Conservation (phyloP, 768 basidiomycete species). For the Austroboletus eburneus region DNA sequence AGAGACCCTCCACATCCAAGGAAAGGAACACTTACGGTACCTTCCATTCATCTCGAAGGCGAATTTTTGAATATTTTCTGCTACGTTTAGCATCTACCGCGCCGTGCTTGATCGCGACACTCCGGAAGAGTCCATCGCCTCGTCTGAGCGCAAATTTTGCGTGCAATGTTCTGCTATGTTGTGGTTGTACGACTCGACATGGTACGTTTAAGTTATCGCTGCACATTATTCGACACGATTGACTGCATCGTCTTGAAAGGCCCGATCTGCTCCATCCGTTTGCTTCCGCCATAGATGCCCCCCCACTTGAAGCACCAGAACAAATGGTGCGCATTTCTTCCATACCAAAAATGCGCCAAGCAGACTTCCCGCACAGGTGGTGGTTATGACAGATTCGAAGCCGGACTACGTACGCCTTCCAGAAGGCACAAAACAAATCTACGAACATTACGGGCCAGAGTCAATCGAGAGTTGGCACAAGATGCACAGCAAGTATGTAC, state of each 20-base stretch:
- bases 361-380: slow-evolving; percentile 32
- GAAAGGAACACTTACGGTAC: slow-evolving; percentile 53
- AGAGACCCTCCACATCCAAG: slow-evolving; percentile 46
- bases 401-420: slow-evolving; percentile 61
- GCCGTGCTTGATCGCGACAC: slow-evolving; percentile 58
- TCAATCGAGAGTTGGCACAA: slow-evolving; percentile 62
- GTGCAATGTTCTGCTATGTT: slow-evolving; percentile 61
- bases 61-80: too few species aligned
- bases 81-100: slow-evolving; percentile 59
- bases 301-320: slow-evolving; percentile 48
- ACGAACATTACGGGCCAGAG: slow-evolving; percentile 39
- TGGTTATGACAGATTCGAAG: slow-evolving; percentile 45
- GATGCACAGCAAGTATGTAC: slow-evolving; percentile 41
- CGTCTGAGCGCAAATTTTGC: slow-evolving; percentile 63
- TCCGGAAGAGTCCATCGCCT: slow-evolving; percentile 39
- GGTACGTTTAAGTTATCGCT: slow-evolving; percentile 36
- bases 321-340: slow-evolving; percentile 39
- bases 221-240: too few species aligned
- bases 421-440: slow-evolving; percentile 48
- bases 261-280: slow-evolving; percentile 65
- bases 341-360: neutral
- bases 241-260: too few species aligned
- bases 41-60: too few species aligned
- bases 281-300: slow-evolving; percentile 61
- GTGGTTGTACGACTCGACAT: slow-evolving; percentile 55